Conservation (phyloP, 805 yeast species). For the Teunomyces atbi region DNA sequence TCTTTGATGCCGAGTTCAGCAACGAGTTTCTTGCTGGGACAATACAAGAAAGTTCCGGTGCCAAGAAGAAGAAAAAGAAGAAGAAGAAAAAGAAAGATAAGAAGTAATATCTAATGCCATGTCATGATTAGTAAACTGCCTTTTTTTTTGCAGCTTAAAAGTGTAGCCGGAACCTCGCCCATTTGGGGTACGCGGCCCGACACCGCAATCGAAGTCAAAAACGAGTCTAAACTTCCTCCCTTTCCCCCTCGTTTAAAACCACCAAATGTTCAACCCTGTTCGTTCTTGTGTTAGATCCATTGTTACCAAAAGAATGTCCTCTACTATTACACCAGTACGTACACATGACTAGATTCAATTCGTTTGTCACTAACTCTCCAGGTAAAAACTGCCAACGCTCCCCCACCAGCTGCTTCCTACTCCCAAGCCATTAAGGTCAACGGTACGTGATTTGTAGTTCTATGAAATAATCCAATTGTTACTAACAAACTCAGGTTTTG, state of each 20-base stretch:
- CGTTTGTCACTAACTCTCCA: slow-evolving; percentile 16
- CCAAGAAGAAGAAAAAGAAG: slow-evolving; percentile 13
- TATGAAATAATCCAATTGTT: too few relatives aligned
- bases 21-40: slow-evolving; percentile 29
- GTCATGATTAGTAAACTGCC: not conserved
- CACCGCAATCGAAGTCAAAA: not conserved
- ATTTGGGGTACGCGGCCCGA: not conserved
- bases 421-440: slow-evolving; percentile 94
- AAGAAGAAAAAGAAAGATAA: slow-evolving; percentile 31
- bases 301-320: slow-evolving; percentile 24
- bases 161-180: not conserved
- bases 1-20: slow-evolving; percentile 27
- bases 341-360: too few relatives aligned
- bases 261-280: not conserved
- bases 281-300: slow-evolving; percentile 16
- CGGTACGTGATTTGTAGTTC: slow-evolving; percentile 24
- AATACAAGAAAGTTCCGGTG: slow-evolving; percentile 14
- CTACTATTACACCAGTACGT: slow-evolving; percentile 33
- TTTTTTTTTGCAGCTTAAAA: not conserved
- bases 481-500: slow-evolving; percentile 50
- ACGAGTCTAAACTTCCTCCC: slow-evolving; percentile 2
- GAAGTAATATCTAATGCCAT: slow-evolving; percentile 18
- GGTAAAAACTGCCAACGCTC: slow-evolving; percentile 75
- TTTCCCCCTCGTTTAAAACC: not conserved
- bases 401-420: slow-evolving; percentile 96